Percentiles rank a stretch among this genome's conserved stretches.
Evolutionary conservation across 2,329 filamentous ascomycete genomes (phyloP).

Genomic region (Fusarium penzigii): DNA sequence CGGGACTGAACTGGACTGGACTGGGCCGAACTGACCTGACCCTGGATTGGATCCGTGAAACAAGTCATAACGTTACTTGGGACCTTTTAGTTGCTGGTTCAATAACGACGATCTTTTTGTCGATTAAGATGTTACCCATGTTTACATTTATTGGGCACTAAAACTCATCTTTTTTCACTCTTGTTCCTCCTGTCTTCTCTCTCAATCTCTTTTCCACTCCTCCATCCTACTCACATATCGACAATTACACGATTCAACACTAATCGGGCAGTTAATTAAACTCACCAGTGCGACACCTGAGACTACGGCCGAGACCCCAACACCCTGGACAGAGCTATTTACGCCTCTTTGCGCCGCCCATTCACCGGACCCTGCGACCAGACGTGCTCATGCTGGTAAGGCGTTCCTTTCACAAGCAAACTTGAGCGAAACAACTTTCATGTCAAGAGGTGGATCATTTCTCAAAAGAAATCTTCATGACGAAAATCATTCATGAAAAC

Average conservation of each 20-base stretch:
- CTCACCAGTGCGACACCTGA: neutral
- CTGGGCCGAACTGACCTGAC: no score
- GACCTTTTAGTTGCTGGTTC: neutral
- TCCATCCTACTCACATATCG: neutral
- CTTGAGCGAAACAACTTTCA: neutral
- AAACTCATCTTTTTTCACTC: neutral
- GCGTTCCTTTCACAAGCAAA: neutral
- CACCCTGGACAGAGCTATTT: neutral
- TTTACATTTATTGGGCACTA: neutral
- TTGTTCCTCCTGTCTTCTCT: neutral
- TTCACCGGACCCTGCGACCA: slow-evolving; percentile 13
- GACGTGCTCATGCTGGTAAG: neutral
- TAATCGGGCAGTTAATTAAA: neutral
- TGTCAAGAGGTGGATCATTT: neutral
- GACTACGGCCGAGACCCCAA: neutral
- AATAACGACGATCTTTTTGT: neutral
- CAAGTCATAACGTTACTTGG: neutral
- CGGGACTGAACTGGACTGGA: no score
- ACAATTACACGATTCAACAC: neutral
- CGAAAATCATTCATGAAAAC: slow-evolving; percentile 1
- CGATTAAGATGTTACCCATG: neutral
- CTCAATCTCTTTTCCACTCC: neutral
- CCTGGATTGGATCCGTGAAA: neutral
- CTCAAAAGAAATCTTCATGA: slow-evolving; percentile 6
- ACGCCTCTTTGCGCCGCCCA: slow-evolving; percentile 9